Percentiles rank a stretch among this genome's conserved stretches.
Conservation (phyloP, 768 basidiomycete species). For the Phanerodontia chrysosporium region DNA sequence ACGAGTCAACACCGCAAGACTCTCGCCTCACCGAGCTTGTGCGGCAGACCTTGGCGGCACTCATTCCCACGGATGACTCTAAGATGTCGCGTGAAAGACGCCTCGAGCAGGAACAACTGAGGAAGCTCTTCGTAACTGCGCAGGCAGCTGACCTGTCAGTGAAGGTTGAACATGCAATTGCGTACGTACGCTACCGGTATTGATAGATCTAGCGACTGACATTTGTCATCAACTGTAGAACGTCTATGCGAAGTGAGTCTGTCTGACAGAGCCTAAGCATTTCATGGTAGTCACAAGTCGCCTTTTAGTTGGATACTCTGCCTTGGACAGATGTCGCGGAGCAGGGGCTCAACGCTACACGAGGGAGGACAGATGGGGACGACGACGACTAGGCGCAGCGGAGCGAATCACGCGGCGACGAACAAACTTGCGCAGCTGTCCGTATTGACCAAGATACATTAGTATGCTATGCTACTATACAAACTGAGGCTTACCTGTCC, state of each 20-base stretch:
- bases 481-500: too few species aligned
- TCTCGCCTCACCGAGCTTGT: background rate
- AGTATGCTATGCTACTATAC: too few species aligned
- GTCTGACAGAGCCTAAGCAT: too few species aligned
- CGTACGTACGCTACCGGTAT: background rate
- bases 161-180: background rate
- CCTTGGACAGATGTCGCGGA: too few species aligned
- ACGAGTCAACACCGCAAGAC: background rate
- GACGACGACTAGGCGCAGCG: too few species aligned
- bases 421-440: too few species aligned
- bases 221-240: background rate
- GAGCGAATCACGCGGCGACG: too few species aligned
- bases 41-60: background rate
- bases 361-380: too few species aligned
- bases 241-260: background rate
- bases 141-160: background rate
- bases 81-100: background rate
- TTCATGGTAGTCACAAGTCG: too few species aligned
- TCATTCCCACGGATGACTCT: background rate
- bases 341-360: too few species aligned
- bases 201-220: background rate
- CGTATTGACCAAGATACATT: too few species aligned
- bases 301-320: too few species aligned
- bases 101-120: background rate
- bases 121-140: background rate